Percentiles rank a stretch among this genome's conserved stretches.
Evolutionary conservation across 352 stramenopile species (phyloP).

Genomic region (Pythium plurisporium): DNA sequence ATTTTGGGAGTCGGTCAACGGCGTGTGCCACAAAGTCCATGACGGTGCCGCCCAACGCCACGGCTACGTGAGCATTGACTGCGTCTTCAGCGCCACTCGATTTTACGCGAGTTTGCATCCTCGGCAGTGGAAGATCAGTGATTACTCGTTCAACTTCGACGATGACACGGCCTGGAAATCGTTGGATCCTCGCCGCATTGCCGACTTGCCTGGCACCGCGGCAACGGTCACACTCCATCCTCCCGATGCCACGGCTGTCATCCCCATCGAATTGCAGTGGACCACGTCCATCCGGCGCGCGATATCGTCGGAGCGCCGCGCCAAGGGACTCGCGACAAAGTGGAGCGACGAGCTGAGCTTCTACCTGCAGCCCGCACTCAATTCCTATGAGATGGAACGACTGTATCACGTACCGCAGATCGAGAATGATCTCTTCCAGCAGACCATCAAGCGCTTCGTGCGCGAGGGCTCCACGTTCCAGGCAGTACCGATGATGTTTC

Average conservation of each 20-base stretch:
- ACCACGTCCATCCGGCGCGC: slow-evolving; percentile 28
- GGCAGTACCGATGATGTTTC: slow-evolving; percentile 74
- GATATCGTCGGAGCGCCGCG: slow-evolving; percentile 40
- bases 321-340: slow-evolving; percentile 46
- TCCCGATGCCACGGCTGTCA: slow-evolving; percentile 27
- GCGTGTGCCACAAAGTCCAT: slow-evolving; percentile 38
- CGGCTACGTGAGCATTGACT: slow-evolving; percentile 73
- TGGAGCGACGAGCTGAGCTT: slow-evolving; percentile 80
- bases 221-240: slow-evolving; percentile 23
- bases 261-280: slow-evolving; percentile 51
- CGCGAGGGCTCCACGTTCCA: slow-evolving; percentile 82
- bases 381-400: slow-evolving; percentile 84
- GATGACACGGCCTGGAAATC: slow-evolving; percentile 59
- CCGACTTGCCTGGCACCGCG: slow-evolving; percentile 34
- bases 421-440: slow-evolving; percentile 81
- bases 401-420: slow-evolving; percentile 56
- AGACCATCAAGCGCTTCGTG: slow-evolving; percentile 74
- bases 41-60: slow-evolving; percentile 16
- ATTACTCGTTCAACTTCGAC: slow-evolving; percentile 54
- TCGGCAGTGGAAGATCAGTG: slow-evolving; percentile 33
- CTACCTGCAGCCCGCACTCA: slow-evolving; percentile 78
- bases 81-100: slow-evolving; percentile 67
- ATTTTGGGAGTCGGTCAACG: slow-evolving; percentile 76
- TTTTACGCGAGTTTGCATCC: slow-evolving; percentile 81
- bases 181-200: slow-evolving; percentile 47